Conservation (phyloP, 192 early-diverging fungal species). For the Rhizoclosmatium sp. region DNA sequence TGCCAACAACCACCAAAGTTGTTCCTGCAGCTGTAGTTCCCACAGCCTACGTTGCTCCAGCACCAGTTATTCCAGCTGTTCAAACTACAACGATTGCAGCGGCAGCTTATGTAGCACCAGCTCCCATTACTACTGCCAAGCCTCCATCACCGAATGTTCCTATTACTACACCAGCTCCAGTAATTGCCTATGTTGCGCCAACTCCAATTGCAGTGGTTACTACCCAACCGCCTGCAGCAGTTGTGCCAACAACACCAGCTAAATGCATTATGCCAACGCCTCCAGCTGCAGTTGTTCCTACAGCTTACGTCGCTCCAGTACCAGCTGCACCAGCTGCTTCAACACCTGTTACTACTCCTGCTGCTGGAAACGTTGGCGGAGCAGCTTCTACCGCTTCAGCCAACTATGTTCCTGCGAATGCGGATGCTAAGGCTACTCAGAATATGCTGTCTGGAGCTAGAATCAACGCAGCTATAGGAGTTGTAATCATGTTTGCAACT, state of each 20-base stretch:
- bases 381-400: background rate
- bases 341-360: background rate
- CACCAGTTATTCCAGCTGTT: slow-evolving; percentile 2
- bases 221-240: background rate
- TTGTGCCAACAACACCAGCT: background rate
- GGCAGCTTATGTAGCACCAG: background rate
- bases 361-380: background rate
- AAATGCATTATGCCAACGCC: background rate
- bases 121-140: background rate
- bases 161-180: background rate
- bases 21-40: background rate
- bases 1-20: background rate
- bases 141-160: background rate
- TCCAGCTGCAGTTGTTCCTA: background rate
- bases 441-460: background rate
- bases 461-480: background rate
- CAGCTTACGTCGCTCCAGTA: background rate
- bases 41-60: background rate
- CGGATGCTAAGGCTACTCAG: background rate
- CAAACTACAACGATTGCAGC: background rate
- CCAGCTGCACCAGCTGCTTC: slow-evolving; percentile 1
- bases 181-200: slow-evolving; percentile 2
- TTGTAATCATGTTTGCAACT: background rate
- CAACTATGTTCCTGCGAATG: background rate
- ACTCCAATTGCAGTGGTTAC: background rate